Evolutionary conservation across 2,329 filamentous ascomycete genomes (phyloP).

Genomic region (Grosmannia penicillata): DNA sequence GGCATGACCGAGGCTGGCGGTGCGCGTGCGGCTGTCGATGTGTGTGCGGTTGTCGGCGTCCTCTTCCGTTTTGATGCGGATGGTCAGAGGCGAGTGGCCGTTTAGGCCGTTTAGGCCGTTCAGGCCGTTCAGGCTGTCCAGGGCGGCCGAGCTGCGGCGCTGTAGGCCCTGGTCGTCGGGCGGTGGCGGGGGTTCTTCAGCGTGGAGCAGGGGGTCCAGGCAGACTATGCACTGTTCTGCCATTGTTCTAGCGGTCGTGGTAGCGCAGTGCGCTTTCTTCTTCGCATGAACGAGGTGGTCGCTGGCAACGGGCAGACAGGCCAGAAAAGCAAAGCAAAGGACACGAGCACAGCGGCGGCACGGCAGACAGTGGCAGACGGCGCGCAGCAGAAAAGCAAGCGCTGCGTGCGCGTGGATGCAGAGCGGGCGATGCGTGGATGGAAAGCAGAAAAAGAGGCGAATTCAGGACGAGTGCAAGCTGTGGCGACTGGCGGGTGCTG

Average conservation of each 20-base stretch:
- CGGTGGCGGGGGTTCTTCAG: slow-evolving; percentile 14
- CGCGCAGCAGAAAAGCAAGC: background rate
- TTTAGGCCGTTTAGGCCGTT: too few species aligned
- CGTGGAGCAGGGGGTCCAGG: slow-evolving; percentile 39
- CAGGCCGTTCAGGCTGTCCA: too few species aligned
- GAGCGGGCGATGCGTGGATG: too few species aligned
- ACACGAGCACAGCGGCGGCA: background rate
- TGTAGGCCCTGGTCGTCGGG: slow-evolving; percentile 4
- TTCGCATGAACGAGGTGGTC: slow-evolving; percentile 8
- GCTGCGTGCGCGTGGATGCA: too few species aligned
- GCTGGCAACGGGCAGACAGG: background rate
- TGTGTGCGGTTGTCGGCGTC: background rate
- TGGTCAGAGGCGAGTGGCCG: too few species aligned
- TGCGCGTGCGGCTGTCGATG: background rate
- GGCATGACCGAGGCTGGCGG: background rate
- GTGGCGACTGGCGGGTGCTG: too few species aligned
- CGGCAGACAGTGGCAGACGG: too few species aligned
- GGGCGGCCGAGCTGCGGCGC: background rate
- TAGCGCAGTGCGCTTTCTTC: slow-evolving; percentile 5
- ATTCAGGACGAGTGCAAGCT: too few species aligned
- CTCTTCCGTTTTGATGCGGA: background rate
- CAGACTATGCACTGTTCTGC: slow-evolving; percentile 58
- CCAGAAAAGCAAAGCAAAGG: background rate
- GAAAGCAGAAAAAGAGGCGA: too few species aligned
- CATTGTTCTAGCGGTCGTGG: slow-evolving; percentile 16